Evolutionary conservation across 192 early-diverging fungal genomes (phyloP), one percentile per base, ranked within the genome.

Genomic region (Martensiomyces pterosporus): DNA sequence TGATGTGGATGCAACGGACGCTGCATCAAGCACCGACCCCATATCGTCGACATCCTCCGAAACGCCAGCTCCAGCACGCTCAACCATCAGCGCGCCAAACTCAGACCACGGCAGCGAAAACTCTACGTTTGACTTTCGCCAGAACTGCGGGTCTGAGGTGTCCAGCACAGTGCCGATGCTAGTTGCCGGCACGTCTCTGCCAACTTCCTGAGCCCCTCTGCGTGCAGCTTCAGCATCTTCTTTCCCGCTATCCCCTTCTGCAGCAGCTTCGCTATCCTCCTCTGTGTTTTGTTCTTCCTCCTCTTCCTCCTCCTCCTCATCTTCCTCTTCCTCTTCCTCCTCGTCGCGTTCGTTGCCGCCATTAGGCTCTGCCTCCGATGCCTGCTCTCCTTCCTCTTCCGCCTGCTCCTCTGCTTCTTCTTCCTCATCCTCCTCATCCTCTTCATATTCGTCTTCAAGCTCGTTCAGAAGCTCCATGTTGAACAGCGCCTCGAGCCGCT

Each of bases 71-170:
- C 65, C 60, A 1, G 71, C 71, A 19, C 52, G 43, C 40, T 75
- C 65, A 2, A 75, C 47, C 71, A 75, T 75, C 41, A 75, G 23
- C 23, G 55, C 41, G 34, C 71, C 71, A 59, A 67, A 75, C 2
- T 75, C 71, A 0, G 55, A 22, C 71, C 71, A 75, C 1, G 71
- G 71, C 17, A 75, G 42, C 18, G 47, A 19, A 36, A 75, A 75
- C 34, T 75, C 71, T 3, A 50, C 46, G 25, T 51, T 49, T 8
- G 39, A 13, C 24, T 52, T 63, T 13, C 57, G 47, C 71, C 71
- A 75, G 25, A 75, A 75, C 43, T 55, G 47, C 33, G 69, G 69
- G 36, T 73, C 69, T 1, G 69, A 54, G 2, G 47, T 49, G 49
- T 73, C 69, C 3, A 52, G 29, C 2, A 45, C 49, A 0, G 46